These are phyloP conservation scores for Nelumbo lutea DNA, from an alignment of 164 flowering plant species.

Conservation along the genomic window DNA sequence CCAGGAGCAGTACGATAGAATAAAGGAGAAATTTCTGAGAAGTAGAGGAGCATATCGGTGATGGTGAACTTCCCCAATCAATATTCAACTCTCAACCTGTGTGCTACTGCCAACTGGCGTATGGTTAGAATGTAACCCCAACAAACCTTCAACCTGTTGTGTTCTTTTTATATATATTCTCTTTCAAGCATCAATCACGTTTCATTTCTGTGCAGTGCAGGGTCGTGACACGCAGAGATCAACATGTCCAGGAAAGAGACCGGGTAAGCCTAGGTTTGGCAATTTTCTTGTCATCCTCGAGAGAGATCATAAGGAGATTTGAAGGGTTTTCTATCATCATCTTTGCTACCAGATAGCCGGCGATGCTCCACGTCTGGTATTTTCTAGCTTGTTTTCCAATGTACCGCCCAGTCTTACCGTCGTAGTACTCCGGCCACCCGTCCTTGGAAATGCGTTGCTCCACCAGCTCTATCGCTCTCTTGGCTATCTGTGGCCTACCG, in stretches of 20 bases:
- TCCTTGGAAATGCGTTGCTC: constrained; percentile 35
- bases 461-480: constrained; percentile 29
- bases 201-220: not conserved
- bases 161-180: not conserved
- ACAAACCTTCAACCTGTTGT: not conserved
- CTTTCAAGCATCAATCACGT: not conserved
- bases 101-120: not conserved
- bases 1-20: too few relatives aligned
- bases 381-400: constrained; percentile 38
- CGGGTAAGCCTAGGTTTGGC: constrained; percentile 28
- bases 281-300: constrained; percentile 39
- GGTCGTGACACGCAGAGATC: not conserved
- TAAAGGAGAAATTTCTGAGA: too few relatives aligned
- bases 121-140: not conserved
- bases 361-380: constrained; percentile 34
- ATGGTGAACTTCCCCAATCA: too few relatives aligned
- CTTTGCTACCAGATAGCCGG: constrained; percentile 37
- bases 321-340: constrained; percentile 40
- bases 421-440: constrained; percentile 47
- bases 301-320: constrained; percentile 27
- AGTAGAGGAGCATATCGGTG: too few relatives aligned
- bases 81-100: too few relatives aligned
- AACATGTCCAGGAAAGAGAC: constrained; percentile 17
- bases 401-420: constrained; percentile 32
- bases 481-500: constrained; percentile 34